These are phyloP conservation scores for Leccinum incarnatum DNA, from an alignment of 768 basidiomycete genomes.

Conservation along the genomic window DNA sequence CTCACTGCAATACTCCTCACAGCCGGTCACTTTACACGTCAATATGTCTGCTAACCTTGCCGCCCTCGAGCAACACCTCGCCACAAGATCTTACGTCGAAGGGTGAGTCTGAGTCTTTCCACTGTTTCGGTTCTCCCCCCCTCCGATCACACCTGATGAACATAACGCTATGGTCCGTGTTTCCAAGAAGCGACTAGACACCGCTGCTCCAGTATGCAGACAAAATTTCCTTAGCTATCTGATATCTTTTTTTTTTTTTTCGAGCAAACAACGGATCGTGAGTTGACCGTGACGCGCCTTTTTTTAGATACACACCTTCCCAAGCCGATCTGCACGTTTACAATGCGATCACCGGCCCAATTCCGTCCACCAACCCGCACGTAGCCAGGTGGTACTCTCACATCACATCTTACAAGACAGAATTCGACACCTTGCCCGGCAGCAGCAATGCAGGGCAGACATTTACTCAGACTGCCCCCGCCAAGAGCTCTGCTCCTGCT, in stretches of 20 bases:
- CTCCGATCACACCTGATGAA: constrained; percentile 53
- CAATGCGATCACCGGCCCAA: constrained; percentile 72
- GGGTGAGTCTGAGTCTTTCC: constrained; percentile 59
- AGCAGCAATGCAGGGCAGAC: constrained; percentile 79
- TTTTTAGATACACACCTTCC: constrained; percentile 77
- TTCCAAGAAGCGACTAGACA: constrained; percentile 95
- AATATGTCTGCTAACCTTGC: constrained; percentile 65
- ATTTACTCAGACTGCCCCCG: constrained; percentile 53
- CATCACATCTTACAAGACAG: constrained; percentile 81
- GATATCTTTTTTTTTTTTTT: constrained; percentile 38
- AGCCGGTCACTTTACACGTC: constrained; percentile 12
- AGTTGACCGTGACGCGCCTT: constrained; percentile 7
- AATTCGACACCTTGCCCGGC: constrained; percentile 77
- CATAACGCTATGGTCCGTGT: constrained; percentile 90
- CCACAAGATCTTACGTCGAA: constrained; percentile 84
- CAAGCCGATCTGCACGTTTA: constrained; percentile 94
- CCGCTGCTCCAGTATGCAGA: constrained; percentile 79
- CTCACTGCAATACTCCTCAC: constrained; percentile 6
- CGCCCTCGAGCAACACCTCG: constrained; percentile 84
- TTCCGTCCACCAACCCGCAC: constrained; percentile 64
- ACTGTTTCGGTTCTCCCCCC: constrained; percentile 8
- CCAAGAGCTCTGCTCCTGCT: constrained; percentile 44
- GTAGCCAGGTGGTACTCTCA: constrained; percentile 92
- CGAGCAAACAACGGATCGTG: background rate
- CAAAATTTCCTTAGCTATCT: constrained; percentile 69